Evolutionary conservation across 495 filamentous ascomycete species (phyloP).

Genomic region (Xylaria palmicola): DNA sequence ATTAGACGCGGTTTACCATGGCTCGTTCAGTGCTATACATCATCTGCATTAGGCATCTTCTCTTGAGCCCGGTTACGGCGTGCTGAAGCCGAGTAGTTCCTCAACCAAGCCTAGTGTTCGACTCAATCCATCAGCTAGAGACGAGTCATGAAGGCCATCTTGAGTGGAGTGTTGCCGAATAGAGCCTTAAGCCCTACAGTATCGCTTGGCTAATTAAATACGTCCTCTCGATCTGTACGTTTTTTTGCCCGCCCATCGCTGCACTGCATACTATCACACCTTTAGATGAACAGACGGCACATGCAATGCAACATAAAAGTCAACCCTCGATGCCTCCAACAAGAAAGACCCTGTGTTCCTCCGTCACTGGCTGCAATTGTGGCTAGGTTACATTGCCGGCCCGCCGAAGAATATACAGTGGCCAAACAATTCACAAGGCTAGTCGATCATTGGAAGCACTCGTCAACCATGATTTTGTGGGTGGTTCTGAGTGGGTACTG

Average conservation of each 20-base stretch:
- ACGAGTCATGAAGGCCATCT: neutral
- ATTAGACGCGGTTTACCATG: neutral
- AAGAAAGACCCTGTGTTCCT: constrained; percentile 2
- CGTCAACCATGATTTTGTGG: neutral
- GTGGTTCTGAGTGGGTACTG: neutral
- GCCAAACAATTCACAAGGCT: constrained; percentile 4
- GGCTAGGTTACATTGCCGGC: constrained; percentile 3
- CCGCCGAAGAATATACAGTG: constrained; percentile 7
- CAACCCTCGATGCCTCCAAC: constrained; percentile 13
- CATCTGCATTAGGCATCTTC: neutral
- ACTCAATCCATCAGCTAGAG: neutral
- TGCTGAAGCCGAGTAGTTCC: neutral
- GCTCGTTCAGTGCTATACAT: neutral
- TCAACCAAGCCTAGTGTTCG: neutral
- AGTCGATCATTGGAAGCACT: constrained; percentile 10
- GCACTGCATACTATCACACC: neutral
- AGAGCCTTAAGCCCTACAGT: neutral
- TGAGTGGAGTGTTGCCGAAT: neutral
- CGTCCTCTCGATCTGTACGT: constrained; percentile 1
- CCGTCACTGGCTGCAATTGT: constrained; percentile 5
- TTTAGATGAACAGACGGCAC: constrained; percentile 5
- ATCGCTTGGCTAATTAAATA: neutral
- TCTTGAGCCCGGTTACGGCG: neutral
- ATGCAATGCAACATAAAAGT: constrained; percentile 13
- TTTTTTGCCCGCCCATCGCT: constrained; percentile 8